These are phyloP conservation scores for Tausonia pullulans DNA, from an alignment of 1,284 basidiomycete genomes.

Conservation along the genomic window DNA sequence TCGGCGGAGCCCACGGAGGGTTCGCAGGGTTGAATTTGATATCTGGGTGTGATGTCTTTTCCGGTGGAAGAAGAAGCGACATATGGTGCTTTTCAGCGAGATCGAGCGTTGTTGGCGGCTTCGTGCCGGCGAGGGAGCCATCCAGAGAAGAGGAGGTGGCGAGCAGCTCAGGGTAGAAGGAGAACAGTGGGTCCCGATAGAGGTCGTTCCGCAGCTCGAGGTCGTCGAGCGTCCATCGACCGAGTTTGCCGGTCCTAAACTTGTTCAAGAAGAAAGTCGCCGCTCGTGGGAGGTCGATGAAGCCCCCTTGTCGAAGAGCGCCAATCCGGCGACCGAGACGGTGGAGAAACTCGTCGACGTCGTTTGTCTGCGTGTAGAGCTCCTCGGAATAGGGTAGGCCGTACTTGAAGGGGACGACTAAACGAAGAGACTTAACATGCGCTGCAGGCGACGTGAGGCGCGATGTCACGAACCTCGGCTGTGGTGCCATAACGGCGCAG, in stretches of 20 bases:
- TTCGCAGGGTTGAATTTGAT: slow-evolving; percentile 1
- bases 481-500: slow-evolving; percentile 15
- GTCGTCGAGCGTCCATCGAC: slow-evolving; percentile 40
- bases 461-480: slow-evolving; percentile 40
- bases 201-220: slow-evolving; percentile 42
- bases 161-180: slow-evolving; percentile 28
- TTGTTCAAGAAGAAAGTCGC: slow-evolving; percentile 68
- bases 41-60: background rate
- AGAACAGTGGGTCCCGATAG: slow-evolving; percentile 38
- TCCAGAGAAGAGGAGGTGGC: slow-evolving; percentile 21
- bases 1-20: slow-evolving; percentile 13
- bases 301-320: slow-evolving; percentile 67
- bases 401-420: slow-evolving; percentile 57
- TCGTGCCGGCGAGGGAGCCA: slow-evolving; percentile 24
- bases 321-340: slow-evolving; percentile 60
- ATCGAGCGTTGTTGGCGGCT: slow-evolving; percentile 19
- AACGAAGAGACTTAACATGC: slow-evolving; percentile 19
- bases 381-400: slow-evolving; percentile 43
- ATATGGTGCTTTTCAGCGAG: slow-evolving; percentile 22
- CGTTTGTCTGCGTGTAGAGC: slow-evolving; percentile 44
- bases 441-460: slow-evolving; percentile 6
- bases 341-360: slow-evolving; percentile 54
- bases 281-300: slow-evolving; percentile 55
- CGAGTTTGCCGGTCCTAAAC: slow-evolving; percentile 61
- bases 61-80: slow-evolving; percentile 2